Evolutionary conservation across 108 stramenopile species (phyloP).

Genomic region (Epipyxis sp.): DNA sequence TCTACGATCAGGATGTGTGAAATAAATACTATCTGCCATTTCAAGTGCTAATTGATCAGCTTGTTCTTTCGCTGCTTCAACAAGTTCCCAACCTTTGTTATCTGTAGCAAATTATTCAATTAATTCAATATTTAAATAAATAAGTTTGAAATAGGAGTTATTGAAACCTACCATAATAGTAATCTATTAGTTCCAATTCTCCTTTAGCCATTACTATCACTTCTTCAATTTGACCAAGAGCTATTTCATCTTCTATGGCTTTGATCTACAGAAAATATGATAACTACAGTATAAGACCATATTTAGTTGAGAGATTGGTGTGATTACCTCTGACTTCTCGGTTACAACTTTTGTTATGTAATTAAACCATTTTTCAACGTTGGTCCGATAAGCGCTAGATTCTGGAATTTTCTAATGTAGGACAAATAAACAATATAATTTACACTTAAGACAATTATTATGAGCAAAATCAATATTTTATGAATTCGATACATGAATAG

Average conservation of each 20-base stretch:
- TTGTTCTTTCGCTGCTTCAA: background rate
- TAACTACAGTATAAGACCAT: background rate
- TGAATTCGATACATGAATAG: background rate
- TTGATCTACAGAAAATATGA: constrained; percentile 29
- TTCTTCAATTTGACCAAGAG: constrained; percentile 56
- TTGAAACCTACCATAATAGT: constrained; percentile 21
- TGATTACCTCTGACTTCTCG: background rate
- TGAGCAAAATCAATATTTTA: background rate
- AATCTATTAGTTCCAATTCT: constrained; percentile 50
- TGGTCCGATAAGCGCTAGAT: background rate
- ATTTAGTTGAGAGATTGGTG: background rate
- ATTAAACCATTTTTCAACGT: background rate
- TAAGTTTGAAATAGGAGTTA: background rate
- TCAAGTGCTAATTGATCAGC: background rate
- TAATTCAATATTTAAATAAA: background rate
- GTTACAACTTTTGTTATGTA: constrained; percentile 4
- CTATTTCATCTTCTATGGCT: constrained; percentile 56
- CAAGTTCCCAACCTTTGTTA: background rate
- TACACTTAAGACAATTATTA: background rate
- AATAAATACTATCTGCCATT: constrained; percentile 26
- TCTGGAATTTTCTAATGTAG: constrained; percentile 7
- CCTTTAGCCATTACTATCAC: constrained; percentile 46
- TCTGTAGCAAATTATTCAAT: background rate
- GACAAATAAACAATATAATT: background rate
- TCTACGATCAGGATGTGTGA: background rate